Base-by-base conservation (phyloP, 2,329 filamentous ascomycete species). In the Alternaria tenuissima region DNA sequence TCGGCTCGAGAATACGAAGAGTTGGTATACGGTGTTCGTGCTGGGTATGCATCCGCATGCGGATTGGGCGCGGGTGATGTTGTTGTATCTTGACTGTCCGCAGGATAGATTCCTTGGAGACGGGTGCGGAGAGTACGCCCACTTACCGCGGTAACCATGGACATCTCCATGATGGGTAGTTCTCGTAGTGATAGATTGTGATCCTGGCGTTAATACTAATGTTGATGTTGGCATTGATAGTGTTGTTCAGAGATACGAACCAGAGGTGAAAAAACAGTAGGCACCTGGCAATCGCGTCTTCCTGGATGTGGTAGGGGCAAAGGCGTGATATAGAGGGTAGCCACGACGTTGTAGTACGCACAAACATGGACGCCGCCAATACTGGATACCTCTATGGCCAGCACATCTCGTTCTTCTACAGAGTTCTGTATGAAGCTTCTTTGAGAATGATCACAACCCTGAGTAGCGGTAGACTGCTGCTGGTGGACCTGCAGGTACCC, bases 121-220 rank as follows among this genome's bases (percentile, higher is more conserved):
- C 54, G 46, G 6, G 38, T 16, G 20, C 18, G 48, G 7, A 43
- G 28, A 12, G 38, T 14, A 18, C 30, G 11, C 11, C 42, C 32
- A 26, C 36, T 20, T 5, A 49, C 36, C 5, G 36, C 32, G 24
- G 39, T 16, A n/a, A 38, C 39, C 28, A 49, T 52, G 12, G 24
- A 24, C 47, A 44, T 52, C 24, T 34, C 48, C 60, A 60, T 63
- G 28, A 28, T 20, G 36, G 51, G 58, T 43, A 55, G 32, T 24
- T 44, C 41, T 18, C 36, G 48, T 68, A 68, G 42, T 59, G 62
- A 68, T 69, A 46, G 51, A 53, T 24, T 24, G 60, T 22, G 60
- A 20, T 36, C 9, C 18, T 36, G 14, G 30, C 36, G 30, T 36
- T 49, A 32, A 34, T 38, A 26, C 32, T 26, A 28, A 18, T 49